A percentile compares a stretch with the other conserved stretches of the same genome.
Conservation (phyloP, 495 filamentous ascomycete genomes). For the Daldinia loculata region DNA sequence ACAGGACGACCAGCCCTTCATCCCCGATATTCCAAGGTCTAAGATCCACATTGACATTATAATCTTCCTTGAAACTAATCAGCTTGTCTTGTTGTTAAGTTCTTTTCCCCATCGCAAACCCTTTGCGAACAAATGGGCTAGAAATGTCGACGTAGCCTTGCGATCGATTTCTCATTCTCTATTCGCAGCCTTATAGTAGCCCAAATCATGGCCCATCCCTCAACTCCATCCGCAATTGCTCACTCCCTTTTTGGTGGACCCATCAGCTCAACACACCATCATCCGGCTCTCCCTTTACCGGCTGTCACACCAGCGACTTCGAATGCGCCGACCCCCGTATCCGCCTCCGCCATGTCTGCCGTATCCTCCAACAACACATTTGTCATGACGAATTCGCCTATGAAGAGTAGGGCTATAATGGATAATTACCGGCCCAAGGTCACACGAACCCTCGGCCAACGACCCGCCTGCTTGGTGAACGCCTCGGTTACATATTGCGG, state of each 20-base stretch:
- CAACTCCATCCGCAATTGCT: conserved; percentile 34
- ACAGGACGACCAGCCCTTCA: conserved; percentile 8
- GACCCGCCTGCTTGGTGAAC: conserved; percentile 95
- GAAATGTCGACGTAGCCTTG: conserved; percentile 38
- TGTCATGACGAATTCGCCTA: conserved; percentile 83
- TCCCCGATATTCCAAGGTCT: neutral
- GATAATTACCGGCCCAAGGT: conserved; percentile 84
- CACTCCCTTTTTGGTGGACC: conserved; percentile 46
- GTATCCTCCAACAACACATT: conserved; percentile 78
- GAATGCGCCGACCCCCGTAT: conserved; percentile 55
- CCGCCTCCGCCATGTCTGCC: conserved; percentile 57
- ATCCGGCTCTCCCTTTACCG: conserved; percentile 38
- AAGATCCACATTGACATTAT: conserved; percentile 31
- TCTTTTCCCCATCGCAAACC: conserved; percentile 8
- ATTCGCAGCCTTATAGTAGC: conserved; percentile 3
- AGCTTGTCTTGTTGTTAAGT: neutral
- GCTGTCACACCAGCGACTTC: conserved; percentile 39
- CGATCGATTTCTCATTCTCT: conserved; percentile 18
- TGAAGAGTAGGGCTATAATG: conserved; percentile 65
- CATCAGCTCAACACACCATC: conserved; percentile 19
- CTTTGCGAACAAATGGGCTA: conserved; percentile 13
- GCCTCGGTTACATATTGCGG: conserved; percentile 97
- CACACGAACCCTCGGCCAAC: conserved; percentile 80
- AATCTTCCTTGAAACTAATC: conserved; percentile 30
- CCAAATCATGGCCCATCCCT: conserved; percentile 40